phyloP scores from a whole-genome alignment of 805 yeast genomes.

The Spathaspora arborariae region DNA sequence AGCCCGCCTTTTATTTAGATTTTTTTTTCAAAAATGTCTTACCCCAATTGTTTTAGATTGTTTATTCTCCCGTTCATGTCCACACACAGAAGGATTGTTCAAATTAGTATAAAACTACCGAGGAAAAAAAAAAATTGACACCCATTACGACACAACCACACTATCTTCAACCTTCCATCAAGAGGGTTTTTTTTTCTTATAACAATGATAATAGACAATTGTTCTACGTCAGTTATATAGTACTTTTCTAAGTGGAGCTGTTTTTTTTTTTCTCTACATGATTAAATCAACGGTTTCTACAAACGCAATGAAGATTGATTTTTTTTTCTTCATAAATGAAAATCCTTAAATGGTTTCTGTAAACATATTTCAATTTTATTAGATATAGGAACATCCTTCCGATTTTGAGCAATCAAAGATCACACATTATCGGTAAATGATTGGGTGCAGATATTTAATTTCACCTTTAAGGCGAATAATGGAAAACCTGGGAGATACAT shows the following conservation, averaged over 20 bases:
- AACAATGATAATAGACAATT: neutral
- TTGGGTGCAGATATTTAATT: neutral
- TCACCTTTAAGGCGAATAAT: conserved; percentile 1
- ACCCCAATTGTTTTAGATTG: neutral
- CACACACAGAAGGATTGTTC: neutral
- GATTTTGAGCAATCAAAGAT: neutral
- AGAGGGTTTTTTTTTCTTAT: neutral
- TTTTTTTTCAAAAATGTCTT: neutral
- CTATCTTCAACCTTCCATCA: neutral
- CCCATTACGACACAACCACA: neutral
- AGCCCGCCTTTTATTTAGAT: neutral
- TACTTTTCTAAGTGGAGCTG: neutral
- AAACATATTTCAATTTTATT: neutral
- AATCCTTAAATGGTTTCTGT: too few relatives aligned
- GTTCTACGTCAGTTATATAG: neutral
- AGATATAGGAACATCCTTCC: neutral
- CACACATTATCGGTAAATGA: neutral
- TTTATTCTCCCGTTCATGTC: neutral
- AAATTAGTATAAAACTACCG: neutral
- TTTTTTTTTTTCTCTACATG: neutral
- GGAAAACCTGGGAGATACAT: neutral
- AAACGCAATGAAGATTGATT: too few relatives aligned
- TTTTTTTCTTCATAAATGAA: too few relatives aligned
- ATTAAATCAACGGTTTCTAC: neutral
- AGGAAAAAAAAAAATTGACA: neutral